phyloP scores from a whole-genome alignment of 768 basidiomycete species.

The Megacollybia marginata region DNA sequence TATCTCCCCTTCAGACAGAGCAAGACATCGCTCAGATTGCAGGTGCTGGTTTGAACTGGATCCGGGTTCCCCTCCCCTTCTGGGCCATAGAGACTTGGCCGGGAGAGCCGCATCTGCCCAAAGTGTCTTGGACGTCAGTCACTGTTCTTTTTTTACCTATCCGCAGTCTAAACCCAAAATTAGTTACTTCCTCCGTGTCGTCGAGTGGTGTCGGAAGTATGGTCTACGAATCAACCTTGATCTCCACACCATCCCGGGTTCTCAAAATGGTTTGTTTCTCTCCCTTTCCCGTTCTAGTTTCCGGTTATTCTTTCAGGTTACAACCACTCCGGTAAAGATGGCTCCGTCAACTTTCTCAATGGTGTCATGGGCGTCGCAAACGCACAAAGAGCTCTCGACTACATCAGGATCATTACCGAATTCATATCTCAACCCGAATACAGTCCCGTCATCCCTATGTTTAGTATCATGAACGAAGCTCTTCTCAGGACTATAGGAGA shows the following conservation, averaged over 20 bases:
- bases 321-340: conserved; percentile 49
- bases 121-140: conserved; percentile 68
- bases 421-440: conserved; percentile 82
- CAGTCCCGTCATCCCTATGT: conserved; percentile 65
- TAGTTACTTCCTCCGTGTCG: conserved; percentile 58
- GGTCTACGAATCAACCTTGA: conserved; percentile 86
- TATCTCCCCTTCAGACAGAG: conserved; percentile 57
- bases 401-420: conserved; percentile 73
- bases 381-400: conserved; percentile 76
- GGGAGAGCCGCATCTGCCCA: conserved; percentile 76
- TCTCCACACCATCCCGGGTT: conserved; percentile 62
- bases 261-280: conserved; percentile 63
- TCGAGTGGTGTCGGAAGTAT: conserved; percentile 90
- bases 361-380: conserved; percentile 90
- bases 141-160: conserved; percentile 16
- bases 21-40: conserved; percentile 83
- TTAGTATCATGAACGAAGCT: conserved; percentile 63
- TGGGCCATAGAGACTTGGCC: conserved; percentile 62
- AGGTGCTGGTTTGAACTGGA: conserved; percentile 81
- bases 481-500: conserved; percentile 47
- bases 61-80: conserved; percentile 79
- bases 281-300: neutral
- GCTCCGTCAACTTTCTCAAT: conserved; percentile 18
- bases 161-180: neutral
- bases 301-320: conserved; percentile 9